Conservation (phyloP, 2,329 filamentous ascomycete species). For the Fusarium cyanostomum region DNA sequence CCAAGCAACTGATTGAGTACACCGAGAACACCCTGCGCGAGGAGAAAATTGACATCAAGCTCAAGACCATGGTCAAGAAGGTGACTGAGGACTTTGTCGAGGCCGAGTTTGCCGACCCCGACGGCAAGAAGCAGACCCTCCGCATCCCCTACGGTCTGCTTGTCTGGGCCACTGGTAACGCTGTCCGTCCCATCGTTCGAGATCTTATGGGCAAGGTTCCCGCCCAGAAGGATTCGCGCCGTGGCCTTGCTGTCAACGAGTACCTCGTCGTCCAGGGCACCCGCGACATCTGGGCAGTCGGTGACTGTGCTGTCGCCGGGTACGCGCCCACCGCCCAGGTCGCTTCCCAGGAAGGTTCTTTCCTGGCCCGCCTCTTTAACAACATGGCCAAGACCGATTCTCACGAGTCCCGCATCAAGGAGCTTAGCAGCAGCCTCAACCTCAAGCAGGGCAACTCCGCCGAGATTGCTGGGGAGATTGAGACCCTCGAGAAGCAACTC, state of each 20-base stretch:
- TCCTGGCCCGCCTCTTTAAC: slow-evolving; percentile 96
- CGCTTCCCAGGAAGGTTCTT: slow-evolving; percentile 92
- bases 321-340: slow-evolving; percentile 98
- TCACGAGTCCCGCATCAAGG: slow-evolving; percentile 78
- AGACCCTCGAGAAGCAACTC: slow-evolving; percentile 85
- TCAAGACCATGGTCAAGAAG: slow-evolving; percentile 99
- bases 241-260: slow-evolving; percentile 96
- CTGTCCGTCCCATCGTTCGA: slow-evolving; percentile 85
- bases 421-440: slow-evolving; percentile 72
- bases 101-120: slow-evolving; percentile 82
- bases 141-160: slow-evolving; percentile 93
- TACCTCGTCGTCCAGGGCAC: slow-evolving; percentile 98
- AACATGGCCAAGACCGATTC: slow-evolving; percentile 95
- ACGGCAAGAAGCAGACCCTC: slow-evolving; percentile 84
- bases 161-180: slow-evolving; percentile 98
- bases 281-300: slow-evolving; percentile 97
- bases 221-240: slow-evolving; percentile 93
- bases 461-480: slow-evolving; percentile 77
- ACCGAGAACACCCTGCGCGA: slow-evolving; percentile 99
- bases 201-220: slow-evolving; percentile 93
- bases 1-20: slow-evolving; percentile 98
- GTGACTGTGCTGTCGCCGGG: slow-evolving; percentile 96
- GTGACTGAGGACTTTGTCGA: slow-evolving; percentile 94
- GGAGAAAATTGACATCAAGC: slow-evolving; percentile 96
- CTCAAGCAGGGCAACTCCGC: slow-evolving; percentile 72